Conservation (phyloP, 345 rosid species). For the Hibiscus tridactylites region DNA sequence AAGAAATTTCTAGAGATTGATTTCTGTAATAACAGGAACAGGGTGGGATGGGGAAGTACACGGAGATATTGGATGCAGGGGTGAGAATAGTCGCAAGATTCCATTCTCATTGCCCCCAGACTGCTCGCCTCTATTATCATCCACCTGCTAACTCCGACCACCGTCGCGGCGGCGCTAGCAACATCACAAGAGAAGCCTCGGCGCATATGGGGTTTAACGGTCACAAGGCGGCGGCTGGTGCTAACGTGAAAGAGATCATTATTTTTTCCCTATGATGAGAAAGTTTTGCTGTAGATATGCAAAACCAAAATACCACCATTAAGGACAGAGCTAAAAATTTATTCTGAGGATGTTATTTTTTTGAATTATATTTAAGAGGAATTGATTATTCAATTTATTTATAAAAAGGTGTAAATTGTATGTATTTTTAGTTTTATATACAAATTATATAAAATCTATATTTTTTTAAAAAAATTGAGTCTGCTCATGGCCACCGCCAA, state of each 20-base stretch:
- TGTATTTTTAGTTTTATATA: too few relatives aligned
- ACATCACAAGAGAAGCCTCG: not conserved
- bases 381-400: too few relatives aligned
- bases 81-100: conserved; percentile 67
- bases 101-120: conserved; percentile 84
- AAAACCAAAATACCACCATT: not conserved
- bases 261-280: conserved; percentile 19
- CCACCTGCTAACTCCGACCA: conserved; percentile 49
- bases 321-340: too few relatives aligned
- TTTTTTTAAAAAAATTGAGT: too few relatives aligned
- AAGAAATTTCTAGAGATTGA: not conserved
- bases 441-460: too few relatives aligned
- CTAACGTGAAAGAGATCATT: conserved; percentile 22
- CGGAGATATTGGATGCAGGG: conserved; percentile 62
- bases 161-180: not conserved
- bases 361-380: too few relatives aligned
- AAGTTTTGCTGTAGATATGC: not conserved
- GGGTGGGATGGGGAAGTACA: conserved; percentile 52
- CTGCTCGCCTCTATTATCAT: conserved; percentile 67
- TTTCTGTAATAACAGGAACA: not conserved
- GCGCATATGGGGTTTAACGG: conserved; percentile 2
- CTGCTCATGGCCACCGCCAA: too few relatives aligned
- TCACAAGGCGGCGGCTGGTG: conserved; percentile 5
- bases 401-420: too few relatives aligned
- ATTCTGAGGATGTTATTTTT: too few relatives aligned